Conservation (phyloP, 2,329 filamentous ascomycete species). For the Corinectria fuckeliana region DNA sequence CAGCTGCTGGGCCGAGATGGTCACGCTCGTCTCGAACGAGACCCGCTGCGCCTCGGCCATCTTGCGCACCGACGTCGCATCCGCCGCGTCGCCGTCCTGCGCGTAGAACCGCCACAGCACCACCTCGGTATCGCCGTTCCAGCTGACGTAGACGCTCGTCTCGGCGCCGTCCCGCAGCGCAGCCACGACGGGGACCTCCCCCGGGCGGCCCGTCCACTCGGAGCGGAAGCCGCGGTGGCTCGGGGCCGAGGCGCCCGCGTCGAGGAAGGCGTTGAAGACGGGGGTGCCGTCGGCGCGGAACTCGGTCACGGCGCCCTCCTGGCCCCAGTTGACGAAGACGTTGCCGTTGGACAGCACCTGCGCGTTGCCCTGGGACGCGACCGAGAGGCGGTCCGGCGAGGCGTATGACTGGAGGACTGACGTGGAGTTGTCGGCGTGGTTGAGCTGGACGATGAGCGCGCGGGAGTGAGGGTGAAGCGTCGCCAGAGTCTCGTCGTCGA, state of each 20-base stretch:
- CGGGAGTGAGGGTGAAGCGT: constrained; percentile 26
- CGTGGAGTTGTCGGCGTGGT: constrained; percentile 52
- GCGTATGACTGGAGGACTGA: constrained; percentile 53
- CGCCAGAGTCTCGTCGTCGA: background rate
- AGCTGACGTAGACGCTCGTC: constrained; percentile 17
- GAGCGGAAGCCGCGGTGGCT: constrained; percentile 62
- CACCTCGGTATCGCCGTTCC: constrained; percentile 26
- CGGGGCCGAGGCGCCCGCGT: constrained; percentile 49
- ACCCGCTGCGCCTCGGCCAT: constrained; percentile 8
- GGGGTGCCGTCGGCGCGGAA: constrained; percentile 53
- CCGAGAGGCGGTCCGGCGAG: constrained; percentile 55
- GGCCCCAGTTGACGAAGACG: constrained; percentile 64
- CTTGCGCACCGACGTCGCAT: constrained; percentile 8
- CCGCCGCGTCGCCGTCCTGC: constrained; percentile 2
- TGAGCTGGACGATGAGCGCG: constrained; percentile 54
- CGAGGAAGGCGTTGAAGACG: constrained; percentile 60
- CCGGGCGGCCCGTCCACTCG: constrained; percentile 58
- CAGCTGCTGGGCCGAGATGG: background rate
- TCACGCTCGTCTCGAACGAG: constrained; percentile 20
- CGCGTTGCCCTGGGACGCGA: constrained; percentile 56
- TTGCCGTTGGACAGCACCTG: constrained; percentile 62
- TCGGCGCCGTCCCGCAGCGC: constrained; percentile 19
- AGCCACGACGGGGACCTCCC: constrained; percentile 35
- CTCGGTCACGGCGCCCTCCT: constrained; percentile 55
- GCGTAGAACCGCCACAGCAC: constrained; percentile 22